Evolutionary conservation across 129 eudicot genomes (phyloP).

Genomic region (Escallonia herrerae): DNA sequence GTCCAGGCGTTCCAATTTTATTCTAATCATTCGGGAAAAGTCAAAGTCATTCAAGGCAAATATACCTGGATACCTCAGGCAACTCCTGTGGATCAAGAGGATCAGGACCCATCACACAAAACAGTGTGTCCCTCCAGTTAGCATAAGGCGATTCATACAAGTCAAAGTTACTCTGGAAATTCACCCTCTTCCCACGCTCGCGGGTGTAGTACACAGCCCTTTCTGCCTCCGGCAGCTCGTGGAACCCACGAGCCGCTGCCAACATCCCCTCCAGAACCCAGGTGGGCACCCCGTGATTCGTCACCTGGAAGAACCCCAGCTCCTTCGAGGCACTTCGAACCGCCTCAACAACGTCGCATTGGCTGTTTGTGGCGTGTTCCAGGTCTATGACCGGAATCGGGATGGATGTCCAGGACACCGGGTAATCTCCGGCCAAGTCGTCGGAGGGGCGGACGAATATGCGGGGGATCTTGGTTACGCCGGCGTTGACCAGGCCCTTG

Average conservation of each 20-base stretch:
- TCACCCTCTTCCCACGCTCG: not conserved
- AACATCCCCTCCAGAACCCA: constrained; percentile 25
- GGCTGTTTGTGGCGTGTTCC: not conserved
- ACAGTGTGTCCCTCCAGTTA: constrained; percentile 39
- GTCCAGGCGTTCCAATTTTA: too few species aligned
- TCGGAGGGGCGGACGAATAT: not conserved
- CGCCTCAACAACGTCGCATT: not conserved
- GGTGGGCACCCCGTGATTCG: constrained; percentile 17
- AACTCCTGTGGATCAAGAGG: constrained; percentile 22
- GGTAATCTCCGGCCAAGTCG: not conserved
- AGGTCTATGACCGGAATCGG: not conserved
- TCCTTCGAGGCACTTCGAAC: constrained; percentile 11
- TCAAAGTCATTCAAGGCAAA: too few species aligned
- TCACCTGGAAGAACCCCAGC: constrained; percentile 28
- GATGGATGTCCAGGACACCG: not conserved
- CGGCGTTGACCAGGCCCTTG: constrained; percentile 27
- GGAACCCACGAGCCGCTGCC: constrained; percentile 18
- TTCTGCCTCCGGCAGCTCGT: constrained; percentile 30
- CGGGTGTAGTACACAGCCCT: constrained; percentile 14
- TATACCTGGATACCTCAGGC: constrained; percentile 33
- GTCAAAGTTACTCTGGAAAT: constrained; percentile 20
- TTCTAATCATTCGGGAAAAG: too few species aligned
- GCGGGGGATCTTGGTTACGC: constrained; percentile 13
- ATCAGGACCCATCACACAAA: constrained; percentile 22
- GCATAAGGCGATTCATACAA: constrained; percentile 18